Percentiles rank a stretch among this genome's conserved stretches.
Evolutionary conservation across 176 grass and related monocot species (phyloP).

Genomic region (Aegilops speltoides): DNA sequence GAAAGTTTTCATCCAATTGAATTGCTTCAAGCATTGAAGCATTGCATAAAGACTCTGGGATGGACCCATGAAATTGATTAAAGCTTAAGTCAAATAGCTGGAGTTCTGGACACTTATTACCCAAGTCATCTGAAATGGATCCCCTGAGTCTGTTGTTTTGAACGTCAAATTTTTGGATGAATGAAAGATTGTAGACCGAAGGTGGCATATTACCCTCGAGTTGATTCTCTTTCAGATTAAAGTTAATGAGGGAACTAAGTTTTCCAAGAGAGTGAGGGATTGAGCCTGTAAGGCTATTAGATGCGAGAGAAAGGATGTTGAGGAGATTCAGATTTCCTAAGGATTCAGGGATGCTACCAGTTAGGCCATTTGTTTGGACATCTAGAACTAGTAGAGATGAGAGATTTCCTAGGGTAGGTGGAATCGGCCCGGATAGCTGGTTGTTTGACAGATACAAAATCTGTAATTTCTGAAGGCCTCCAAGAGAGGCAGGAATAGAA

Average conservation of each 20-base stretch:
- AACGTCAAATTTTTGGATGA: not conserved
- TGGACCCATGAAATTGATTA: not conserved
- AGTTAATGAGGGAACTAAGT: not conserved
- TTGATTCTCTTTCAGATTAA: not conserved
- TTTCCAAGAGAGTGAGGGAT: constrained; percentile 13
- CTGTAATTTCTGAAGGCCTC: not conserved
- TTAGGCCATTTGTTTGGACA: not conserved
- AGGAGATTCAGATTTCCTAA: constrained; percentile 15
- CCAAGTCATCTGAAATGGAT: not conserved
- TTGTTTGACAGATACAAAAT: not conserved
- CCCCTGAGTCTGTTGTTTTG: not conserved
- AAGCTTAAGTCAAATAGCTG: not conserved
- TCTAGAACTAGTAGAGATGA: not conserved
- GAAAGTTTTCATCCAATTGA: not conserved
- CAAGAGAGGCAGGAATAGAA: not conserved
- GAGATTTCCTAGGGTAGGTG: constrained; percentile 4
- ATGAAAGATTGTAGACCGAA: not conserved
- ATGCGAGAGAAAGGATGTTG: not conserved
- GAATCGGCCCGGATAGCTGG: not conserved
- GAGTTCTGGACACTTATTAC: not conserved
- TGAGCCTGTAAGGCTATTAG: not conserved
- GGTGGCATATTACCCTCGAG: constrained; percentile 2
- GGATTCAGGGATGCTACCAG: constrained; percentile 5
- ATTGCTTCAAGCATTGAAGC: not conserved
- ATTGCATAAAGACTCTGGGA: constrained; percentile 10